Evolutionary conservation across 495 filamentous ascomycete species (phyloP).

Genomic region (Cenococcum geophilum): DNA sequence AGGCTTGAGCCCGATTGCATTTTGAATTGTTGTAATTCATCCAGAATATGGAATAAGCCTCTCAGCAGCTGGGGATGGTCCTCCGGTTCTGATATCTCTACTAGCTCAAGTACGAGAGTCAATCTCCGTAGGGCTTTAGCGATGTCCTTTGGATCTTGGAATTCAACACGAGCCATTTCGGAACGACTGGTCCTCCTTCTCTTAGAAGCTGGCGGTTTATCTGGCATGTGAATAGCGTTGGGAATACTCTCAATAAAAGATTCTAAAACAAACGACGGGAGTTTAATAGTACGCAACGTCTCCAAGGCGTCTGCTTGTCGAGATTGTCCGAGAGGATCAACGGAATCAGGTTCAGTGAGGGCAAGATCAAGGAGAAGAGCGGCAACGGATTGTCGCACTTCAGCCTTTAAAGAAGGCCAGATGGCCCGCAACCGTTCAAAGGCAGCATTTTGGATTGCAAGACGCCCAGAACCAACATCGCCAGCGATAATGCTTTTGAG

Average conservation of each 20-base stretch:
- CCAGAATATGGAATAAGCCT: constrained; percentile 71
- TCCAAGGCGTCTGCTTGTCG: constrained; percentile 41
- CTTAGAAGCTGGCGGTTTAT: constrained; percentile 62
- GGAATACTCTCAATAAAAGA: constrained; percentile 65
- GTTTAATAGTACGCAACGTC: constrained; percentile 58
- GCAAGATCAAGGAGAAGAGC: constrained; percentile 54
- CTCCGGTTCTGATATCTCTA: constrained; percentile 69
- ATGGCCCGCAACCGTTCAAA: constrained; percentile 60
- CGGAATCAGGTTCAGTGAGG: constrained; percentile 30
- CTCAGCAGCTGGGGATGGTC: constrained; percentile 66
- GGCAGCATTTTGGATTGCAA: constrained; percentile 51
- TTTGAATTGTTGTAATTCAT: constrained; percentile 76
- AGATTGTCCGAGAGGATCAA: not conserved
- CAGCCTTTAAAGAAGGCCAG: constrained; percentile 64
- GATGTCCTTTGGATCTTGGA: constrained; percentile 49
- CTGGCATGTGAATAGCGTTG: constrained; percentile 55
- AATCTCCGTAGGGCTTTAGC: constrained; percentile 60
- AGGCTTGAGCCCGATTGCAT: constrained; percentile 65
- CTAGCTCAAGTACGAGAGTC: constrained; percentile 80
- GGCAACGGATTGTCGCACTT: constrained; percentile 53
- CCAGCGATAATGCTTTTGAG: constrained; percentile 44
- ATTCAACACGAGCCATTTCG: constrained; percentile 46
- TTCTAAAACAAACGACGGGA: constrained; percentile 64
- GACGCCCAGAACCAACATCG: constrained; percentile 28
- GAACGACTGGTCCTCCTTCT: constrained; percentile 66